Conservation (phyloP, 257 asterid genomes). For the Asclepias syriaca region DNA sequence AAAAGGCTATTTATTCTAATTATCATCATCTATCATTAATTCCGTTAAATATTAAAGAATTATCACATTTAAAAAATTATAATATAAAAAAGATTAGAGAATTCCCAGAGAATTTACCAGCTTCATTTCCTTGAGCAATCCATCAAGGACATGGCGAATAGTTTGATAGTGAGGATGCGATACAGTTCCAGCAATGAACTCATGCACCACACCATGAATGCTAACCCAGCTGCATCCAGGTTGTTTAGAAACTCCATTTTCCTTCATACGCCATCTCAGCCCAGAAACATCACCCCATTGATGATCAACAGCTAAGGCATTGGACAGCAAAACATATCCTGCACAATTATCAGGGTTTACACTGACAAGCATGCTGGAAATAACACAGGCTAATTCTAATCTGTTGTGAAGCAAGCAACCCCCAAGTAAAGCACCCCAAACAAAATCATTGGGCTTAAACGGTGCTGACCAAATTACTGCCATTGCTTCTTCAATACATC, state of each 20-base stretch:
- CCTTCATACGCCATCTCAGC: constrained; percentile 57
- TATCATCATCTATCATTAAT: no score
- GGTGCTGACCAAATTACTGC: constrained; percentile 49
- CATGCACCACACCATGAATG: constrained; percentile 42
- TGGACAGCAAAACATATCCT: constrained; percentile 75
- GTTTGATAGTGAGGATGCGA: constrained; percentile 17
- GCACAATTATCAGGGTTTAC: constrained; percentile 66
- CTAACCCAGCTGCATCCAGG: constrained; percentile 68
- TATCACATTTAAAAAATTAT: no score
- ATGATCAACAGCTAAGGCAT: constrained; percentile 52
- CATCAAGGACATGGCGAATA: constrained; percentile 28
- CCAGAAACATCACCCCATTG: constrained; percentile 48
- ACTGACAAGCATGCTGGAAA: constrained; percentile 50
- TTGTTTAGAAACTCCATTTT: constrained; percentile 53
- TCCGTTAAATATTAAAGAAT: no score
- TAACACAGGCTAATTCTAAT: constrained; percentile 43
- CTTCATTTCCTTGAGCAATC: constrained; percentile 48
- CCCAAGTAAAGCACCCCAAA: constrained; percentile 67
- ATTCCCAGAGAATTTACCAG: constrained; percentile 15
- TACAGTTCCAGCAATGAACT: constrained; percentile 48
- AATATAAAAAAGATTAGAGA: background rate
- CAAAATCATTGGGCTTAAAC: constrained; percentile 51
- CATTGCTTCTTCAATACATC: constrained; percentile 63
- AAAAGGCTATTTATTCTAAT: no score
- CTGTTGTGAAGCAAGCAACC: constrained; percentile 57